These are phyloP conservation scores for Cokeromyces recurvatus DNA, from an alignment of 371 early-diverging fungal species.

Conservation along the genomic window DNA sequence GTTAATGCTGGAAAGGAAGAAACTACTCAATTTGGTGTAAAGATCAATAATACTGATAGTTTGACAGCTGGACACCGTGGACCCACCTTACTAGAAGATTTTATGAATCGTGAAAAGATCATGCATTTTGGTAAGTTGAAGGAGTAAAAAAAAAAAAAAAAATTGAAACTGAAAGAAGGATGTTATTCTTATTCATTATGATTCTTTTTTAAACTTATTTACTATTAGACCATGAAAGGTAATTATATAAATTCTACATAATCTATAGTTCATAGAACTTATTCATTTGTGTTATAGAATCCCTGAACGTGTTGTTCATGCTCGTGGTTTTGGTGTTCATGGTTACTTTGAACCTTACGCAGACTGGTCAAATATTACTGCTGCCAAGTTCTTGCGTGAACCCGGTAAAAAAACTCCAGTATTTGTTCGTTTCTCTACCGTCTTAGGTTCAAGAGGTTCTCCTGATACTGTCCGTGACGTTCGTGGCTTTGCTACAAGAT, in stretches of 20 bases:
- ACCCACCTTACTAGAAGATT: slow-evolving; percentile 46
- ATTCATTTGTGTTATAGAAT: slow-evolving; percentile 21
- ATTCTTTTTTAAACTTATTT: too few relatives aligned
- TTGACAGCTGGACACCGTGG: slow-evolving; percentile 43
- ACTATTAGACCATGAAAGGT: slow-evolving; percentile 23
- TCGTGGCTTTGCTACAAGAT: slow-evolving; percentile 57
- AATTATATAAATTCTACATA: not conserved
- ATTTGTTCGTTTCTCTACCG: slow-evolving; percentile 59
- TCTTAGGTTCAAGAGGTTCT: slow-evolving; percentile 40
- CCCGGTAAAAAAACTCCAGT: slow-evolving; percentile 44
- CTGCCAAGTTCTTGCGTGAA: slow-evolving; percentile 34
- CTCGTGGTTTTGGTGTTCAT: slow-evolving; percentile 48
- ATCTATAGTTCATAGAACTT: not conserved
- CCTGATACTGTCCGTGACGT: slow-evolving; percentile 55
- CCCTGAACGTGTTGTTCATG: slow-evolving; percentile 56
- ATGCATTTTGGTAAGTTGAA: slow-evolving; percentile 52
- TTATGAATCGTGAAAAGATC: slow-evolving; percentile 44
- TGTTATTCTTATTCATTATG: not conserved
- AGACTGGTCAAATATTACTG: slow-evolving; percentile 40
- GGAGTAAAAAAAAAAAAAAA: too few relatives aligned
- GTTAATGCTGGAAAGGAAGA: slow-evolving; percentile 15
- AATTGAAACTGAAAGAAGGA: not conserved
- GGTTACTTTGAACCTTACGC: slow-evolving; percentile 50
- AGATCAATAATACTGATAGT: slow-evolving; percentile 26
- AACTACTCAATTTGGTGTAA: slow-evolving; percentile 24